Evolutionary conservation across 2,329 filamentous ascomycete genomes (phyloP).

Genomic region (Ophiosphaerella herpotricha): DNA sequence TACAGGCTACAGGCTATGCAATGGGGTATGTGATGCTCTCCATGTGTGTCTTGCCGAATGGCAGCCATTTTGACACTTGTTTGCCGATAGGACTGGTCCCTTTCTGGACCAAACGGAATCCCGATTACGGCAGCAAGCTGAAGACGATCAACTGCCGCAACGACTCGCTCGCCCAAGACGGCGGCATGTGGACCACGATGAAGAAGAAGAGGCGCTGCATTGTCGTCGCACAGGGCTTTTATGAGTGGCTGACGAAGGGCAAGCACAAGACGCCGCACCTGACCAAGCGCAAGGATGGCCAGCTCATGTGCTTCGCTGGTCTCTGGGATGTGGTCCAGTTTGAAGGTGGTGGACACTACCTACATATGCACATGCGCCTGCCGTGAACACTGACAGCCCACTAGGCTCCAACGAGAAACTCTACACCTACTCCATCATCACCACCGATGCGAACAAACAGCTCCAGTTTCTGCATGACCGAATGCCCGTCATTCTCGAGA

Average conservation of each 20-base stretch:
- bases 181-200: slow-evolving; percentile 91
- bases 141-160: slow-evolving; percentile 95
- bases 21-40: slow-evolving; percentile 64
- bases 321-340: slow-evolving; percentile 88
- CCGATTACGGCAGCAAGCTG: slow-evolving; percentile 76
- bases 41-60: slow-evolving; percentile 14
- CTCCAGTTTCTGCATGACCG: slow-evolving; percentile 87
- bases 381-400: slow-evolving; percentile 27
- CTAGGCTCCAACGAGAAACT: slow-evolving; percentile 67
- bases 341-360: slow-evolving; percentile 60
- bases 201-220: slow-evolving; percentile 88
- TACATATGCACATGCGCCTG: slow-evolving; percentile 19
- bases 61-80: neutral
- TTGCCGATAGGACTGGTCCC: slow-evolving; percentile 68
- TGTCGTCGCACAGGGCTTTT: slow-evolving; percentile 89
- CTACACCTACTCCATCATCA: slow-evolving; percentile 94
- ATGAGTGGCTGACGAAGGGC: slow-evolving; percentile 87
- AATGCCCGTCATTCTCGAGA: slow-evolving; percentile 92
- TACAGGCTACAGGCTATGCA: slow-evolving; percentile 93
- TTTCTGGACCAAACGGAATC: slow-evolving; percentile 87
- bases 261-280: slow-evolving; percentile 87
- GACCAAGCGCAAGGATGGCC: slow-evolving; percentile 78
- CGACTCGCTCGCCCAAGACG: slow-evolving; percentile 75
- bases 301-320: slow-evolving; percentile 86
- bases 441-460: slow-evolving; percentile 81